Evolutionary conservation across 331 rosid genomes (phyloP), one percentile per base, ranked within the genome.

Genomic region (Pyracantha coccinea): DNA sequence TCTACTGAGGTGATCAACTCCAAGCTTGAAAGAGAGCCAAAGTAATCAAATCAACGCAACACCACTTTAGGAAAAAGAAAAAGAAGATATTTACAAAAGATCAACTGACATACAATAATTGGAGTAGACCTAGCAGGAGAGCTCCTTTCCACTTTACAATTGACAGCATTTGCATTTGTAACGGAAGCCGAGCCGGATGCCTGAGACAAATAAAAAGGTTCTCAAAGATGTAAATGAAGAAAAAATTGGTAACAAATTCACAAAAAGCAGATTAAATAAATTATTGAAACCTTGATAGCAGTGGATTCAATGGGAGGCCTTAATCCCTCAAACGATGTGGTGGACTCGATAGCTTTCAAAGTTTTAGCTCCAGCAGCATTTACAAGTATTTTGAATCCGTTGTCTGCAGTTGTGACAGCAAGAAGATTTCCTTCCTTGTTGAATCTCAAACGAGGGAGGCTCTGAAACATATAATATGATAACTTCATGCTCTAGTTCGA

Each of bases 391-490:
- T 89, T 91, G 69, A 93, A 85, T 79, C 98, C 97, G 58, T 88
- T 89, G 67, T 91, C 92, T 17, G 69, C 77, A 60, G 97, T 93
- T 55, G 89, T 83, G 78, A 91, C 91, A 68, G 96, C 97, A 25
- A 93, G 93, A 88, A 93, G 91, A 85, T 83, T 91, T 72, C 98
- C 97, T 59, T 93, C 97, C 86, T 82, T 91, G 68, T 89, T 93
- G 89, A 91, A 93, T 78, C 88, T 89, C 84, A 91, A 78, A 84
- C 84, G 86, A 20, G 98, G 98, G 73, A 88, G 89, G 78, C 77
- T 83, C 98, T 93, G 90, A 82, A 82, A 73, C 83, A 73, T 81
- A 73, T 58, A 76, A 80, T 47, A 75, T 58, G 66, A 81, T 38
- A 52, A 75, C 45, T 60, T 66, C 53, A 81, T 72, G 62, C 68